phyloP scores from a whole-genome alignment of 1,284 basidiomycete species.

The Marasmius fiardii region DNA sequence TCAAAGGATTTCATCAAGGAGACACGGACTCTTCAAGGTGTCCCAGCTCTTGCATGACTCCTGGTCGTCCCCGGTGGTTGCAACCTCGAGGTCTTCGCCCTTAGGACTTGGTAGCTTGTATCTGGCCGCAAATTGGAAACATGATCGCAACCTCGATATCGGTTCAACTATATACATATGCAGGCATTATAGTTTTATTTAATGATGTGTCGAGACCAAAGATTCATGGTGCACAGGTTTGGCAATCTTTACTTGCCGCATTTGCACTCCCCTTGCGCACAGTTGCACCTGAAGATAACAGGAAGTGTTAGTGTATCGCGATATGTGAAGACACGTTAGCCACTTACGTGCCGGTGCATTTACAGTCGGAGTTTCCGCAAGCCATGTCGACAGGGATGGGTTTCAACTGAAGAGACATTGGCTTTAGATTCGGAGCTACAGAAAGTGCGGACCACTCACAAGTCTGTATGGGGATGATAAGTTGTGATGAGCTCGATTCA shows the following conservation, averaged over 20 bases:
- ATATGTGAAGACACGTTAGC: background rate
- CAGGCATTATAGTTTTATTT: too few relatives aligned
- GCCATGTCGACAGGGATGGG: constrained; percentile 24
- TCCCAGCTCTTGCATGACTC: too few relatives aligned
- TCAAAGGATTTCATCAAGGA: too few relatives aligned
- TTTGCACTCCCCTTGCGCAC: constrained; percentile 22
- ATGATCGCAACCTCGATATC: too few relatives aligned
- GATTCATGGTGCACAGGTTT: background rate
- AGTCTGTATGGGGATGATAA: constrained; percentile 5
- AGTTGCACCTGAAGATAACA: constrained; percentile 24
- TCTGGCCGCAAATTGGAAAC: too few relatives aligned
- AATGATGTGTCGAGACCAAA: too few relatives aligned
- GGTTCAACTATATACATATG: too few relatives aligned
- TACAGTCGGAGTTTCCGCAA: constrained; percentile 24
- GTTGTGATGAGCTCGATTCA: background rate
- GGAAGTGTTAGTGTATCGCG: background rate
- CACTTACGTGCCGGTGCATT: constrained; percentile 23
- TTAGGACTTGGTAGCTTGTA: too few relatives aligned
- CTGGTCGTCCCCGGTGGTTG: too few relatives aligned
- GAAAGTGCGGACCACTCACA: background rate
- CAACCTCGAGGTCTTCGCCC: too few relatives aligned
- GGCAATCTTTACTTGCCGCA: constrained; percentile 15
- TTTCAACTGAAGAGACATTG: constrained; percentile 14
- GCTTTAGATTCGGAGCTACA: too few relatives aligned
- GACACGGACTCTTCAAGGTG: too few relatives aligned